Percentiles rank a stretch among this genome's conserved stretches.
These are phyloP conservation scores for Mycena vitilis DNA, from an alignment of 768 basidiomycete species.

Conservation along the genomic window DNA sequence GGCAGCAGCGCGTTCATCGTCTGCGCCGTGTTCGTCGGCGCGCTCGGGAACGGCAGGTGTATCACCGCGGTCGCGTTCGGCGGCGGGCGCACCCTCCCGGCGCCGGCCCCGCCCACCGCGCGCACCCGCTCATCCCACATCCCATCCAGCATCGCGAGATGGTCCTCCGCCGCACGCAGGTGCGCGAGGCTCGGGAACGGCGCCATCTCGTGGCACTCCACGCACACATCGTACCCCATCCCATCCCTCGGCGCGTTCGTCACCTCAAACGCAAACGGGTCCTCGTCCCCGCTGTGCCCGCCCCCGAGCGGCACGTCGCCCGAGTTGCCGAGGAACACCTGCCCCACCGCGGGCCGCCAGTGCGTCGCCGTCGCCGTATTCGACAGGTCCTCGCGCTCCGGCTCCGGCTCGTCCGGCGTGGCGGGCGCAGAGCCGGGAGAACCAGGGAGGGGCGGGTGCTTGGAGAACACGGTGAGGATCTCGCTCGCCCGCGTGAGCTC, in stretches of 20 bases:
- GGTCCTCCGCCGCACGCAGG: constrained; percentile 81
- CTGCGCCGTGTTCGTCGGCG: constrained; percentile 63
- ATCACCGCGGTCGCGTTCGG: constrained; percentile 79
- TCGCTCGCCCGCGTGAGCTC: constrained; percentile 86
- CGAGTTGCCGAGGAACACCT: constrained; percentile 86
- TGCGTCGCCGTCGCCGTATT: constrained; percentile 49
- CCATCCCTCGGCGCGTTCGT: constrained; percentile 62
- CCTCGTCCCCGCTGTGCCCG: constrained; percentile 39
- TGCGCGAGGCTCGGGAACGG: constrained; percentile 77
- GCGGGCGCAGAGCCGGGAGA: neutral
- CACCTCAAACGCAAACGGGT: constrained; percentile 55
- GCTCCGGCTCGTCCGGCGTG: neutral
- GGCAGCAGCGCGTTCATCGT: constrained; percentile 71
- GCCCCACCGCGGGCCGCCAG: constrained; percentile 71
- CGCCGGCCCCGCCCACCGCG: constrained; percentile 25
- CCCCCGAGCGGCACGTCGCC: constrained; percentile 75
- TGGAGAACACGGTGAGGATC: constrained; percentile 60
- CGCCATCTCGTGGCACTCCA: constrained; percentile 88
- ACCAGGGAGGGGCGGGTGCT: neutral
- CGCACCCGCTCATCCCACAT: constrained; percentile 66
- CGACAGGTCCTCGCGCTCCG: constrained; percentile 39
- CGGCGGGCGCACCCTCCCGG: constrained; percentile 61
- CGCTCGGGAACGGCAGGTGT: constrained; percentile 81
- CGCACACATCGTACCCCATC: constrained; percentile 84
- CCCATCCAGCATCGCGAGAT: constrained; percentile 71